Base-by-base conservation (phyloP, 371 early-diverging fungal species). In the Fennellomyces sp. region DNA sequence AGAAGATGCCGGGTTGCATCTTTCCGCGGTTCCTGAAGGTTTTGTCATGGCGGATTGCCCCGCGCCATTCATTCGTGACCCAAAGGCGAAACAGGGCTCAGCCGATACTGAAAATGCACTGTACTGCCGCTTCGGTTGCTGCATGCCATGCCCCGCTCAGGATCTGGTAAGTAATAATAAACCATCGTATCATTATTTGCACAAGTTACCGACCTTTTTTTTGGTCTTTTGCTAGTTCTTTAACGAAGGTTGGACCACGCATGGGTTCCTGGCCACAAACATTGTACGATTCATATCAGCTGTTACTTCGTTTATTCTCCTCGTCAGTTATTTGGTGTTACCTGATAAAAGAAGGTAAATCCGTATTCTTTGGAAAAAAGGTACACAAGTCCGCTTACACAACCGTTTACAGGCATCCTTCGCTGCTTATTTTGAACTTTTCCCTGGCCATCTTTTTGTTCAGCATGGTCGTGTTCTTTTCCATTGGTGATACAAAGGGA, bases 341-440 rank as follows among this genome's bases (percentile, higher is more conserved):
- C 85, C 86, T 10, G 87, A 83, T 52, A 86, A 87, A 51, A 68
- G 86, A 57, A 74, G 68, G 68, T 63, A 60, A 51, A 48, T 38
- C 5, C 8, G 8, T 23, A 41, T 10, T n/a, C n/a, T n/a, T n/a
- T n/a, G n/a, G n/a, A n/a, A n/a, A n/a, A n/a, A n/a, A n/a, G n/a
- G n/a, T n/a, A n/a, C n/a, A n/a, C n/a, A n/a, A n/a, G 31, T 36
- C 10, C 26, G 19, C 26, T 17, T 33, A 31, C 8, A 15, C 5
- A 48, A 42, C 35, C 5, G 36, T 21, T 26, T 17, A 0, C 28
- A 68, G 81, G 39, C 89, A 89, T 58, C 88, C 89, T 17, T 84
- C 85, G 10, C 73, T 85, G n/a, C 71, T 89, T 55, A 86, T 89
- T 47, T 63, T 87, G 38, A 81, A 83, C 66, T 82, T 87, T 50